A percentile compares a stretch with the other conserved stretches of the same genome.
phyloP scores from a whole-genome alignment of 805 yeast species.

The Clavispora santaluciae region DNA sequence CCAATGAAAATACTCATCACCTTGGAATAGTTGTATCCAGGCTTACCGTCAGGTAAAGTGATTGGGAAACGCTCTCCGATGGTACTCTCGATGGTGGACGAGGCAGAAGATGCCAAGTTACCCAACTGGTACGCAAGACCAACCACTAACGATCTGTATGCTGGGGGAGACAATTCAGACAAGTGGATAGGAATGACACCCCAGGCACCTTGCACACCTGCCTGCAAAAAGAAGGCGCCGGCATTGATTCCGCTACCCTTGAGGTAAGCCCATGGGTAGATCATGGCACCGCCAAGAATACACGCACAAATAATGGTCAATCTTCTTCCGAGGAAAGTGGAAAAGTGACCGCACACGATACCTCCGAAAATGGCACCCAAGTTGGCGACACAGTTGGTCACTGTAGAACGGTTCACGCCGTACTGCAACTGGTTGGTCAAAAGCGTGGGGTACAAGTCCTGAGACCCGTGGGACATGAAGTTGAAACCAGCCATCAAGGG shows the following conservation, averaged over 20 bases:
- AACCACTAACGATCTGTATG: conserved; percentile 54
- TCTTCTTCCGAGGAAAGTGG: conserved; percentile 36
- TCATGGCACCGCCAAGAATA: conserved; percentile 34
- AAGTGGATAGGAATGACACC: conserved; percentile 66
- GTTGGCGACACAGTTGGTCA: conserved; percentile 38
- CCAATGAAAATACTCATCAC: conserved; percentile 70
- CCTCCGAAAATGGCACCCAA: conserved; percentile 41
- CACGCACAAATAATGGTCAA: conserved; percentile 29
- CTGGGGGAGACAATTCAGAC: conserved; percentile 50
- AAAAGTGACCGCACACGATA: conserved; percentile 40
- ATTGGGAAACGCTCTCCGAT: conserved; percentile 59
- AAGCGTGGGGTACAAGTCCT: conserved; percentile 39
- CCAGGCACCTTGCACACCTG: conserved; percentile 70
- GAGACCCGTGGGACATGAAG: conserved; percentile 40
- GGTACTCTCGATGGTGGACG: conserved; percentile 65
- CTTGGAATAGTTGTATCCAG: conserved; percentile 54
- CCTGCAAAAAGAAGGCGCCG: conserved; percentile 59
- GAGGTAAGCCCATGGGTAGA: conserved; percentile 28
- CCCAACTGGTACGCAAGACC: conserved; percentile 69
- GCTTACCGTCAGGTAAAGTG: conserved; percentile 13
- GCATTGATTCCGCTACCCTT: conserved; percentile 44
- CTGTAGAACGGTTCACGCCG: conserved; percentile 30
- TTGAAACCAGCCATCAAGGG: conserved; percentile 41
- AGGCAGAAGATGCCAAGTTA: conserved; percentile 66
- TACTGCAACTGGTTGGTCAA: conserved; percentile 31